Percentiles rank a stretch among this genome's conserved stretches.
These are phyloP conservation scores for Herpetomonas muscarum DNA, from an alignment of 208 protist genomes.

Conservation along the genomic window DNA sequence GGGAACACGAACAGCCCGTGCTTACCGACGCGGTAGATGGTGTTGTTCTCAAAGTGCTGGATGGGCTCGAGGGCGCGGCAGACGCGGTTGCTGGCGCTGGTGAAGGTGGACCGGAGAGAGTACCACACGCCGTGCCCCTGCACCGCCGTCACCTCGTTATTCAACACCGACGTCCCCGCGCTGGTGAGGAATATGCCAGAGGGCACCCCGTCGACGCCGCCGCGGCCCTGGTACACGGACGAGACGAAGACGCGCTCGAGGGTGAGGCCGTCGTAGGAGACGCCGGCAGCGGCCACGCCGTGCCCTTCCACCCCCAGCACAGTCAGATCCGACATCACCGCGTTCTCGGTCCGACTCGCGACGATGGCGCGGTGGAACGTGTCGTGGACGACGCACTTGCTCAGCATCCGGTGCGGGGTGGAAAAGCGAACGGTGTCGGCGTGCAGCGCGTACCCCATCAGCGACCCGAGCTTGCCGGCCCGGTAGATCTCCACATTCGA, in stretches of 20 bases:
- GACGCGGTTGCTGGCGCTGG: constrained; percentile 9
- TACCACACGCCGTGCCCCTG: constrained; percentile 34
- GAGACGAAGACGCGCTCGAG: constrained; percentile 16
- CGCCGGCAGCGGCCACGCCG: constrained; percentile 26
- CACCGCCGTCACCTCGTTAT: constrained; percentile 17
- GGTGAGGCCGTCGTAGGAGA: constrained; percentile 12
- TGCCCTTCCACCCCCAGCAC: constrained; percentile 23
- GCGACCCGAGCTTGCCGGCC: constrained; percentile 33
- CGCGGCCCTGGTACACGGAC: constrained; percentile 9
- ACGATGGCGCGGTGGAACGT: constrained; percentile 36
- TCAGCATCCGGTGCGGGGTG: constrained; percentile 12
- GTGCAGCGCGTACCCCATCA: constrained; percentile 24
- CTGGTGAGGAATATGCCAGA: constrained; percentile 24
- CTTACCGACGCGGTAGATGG: constrained; percentile 16
- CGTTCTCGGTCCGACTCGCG: constrained; percentile 23
- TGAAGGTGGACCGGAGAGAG: constrained; percentile 26
- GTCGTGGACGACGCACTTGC: constrained; percentile 23
- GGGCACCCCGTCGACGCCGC: constrained; percentile 22
- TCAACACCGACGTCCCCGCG: constrained; percentile 16
- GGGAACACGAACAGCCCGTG: constrained; percentile 35
- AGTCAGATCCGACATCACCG: constrained; percentile 12
- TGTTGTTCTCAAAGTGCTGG: constrained; percentile 16
- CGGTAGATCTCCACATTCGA: constrained; percentile 34
- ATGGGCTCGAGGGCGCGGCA: constrained; percentile 20
- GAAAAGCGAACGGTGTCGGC: constrained; percentile 13